Percentiles rank a stretch among this genome's conserved stretches.
phyloP scores from a whole-genome alignment of 1,284 basidiomycete genomes.

The Moesziomyces sp. region DNA sequence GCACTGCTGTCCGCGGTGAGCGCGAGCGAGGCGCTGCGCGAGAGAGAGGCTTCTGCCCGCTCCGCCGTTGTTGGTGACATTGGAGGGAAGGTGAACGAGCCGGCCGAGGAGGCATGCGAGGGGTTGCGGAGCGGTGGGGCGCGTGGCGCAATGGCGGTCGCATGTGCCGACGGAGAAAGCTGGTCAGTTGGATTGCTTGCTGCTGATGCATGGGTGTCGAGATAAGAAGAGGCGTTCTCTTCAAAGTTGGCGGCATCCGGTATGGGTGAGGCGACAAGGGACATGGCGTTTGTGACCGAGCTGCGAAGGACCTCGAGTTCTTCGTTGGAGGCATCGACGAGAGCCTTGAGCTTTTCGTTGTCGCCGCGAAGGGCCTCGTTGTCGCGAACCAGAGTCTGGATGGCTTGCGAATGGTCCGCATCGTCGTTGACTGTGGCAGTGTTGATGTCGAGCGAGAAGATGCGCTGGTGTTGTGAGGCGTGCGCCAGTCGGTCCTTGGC shows the following conservation, averaged over 20 bases:
- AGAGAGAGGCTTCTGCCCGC: neutral
- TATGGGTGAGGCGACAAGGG: constrained; percentile 23
- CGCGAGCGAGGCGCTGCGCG: constrained; percentile 27
- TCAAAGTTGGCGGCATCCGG: constrained; percentile 26
- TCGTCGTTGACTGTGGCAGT: constrained; percentile 9
- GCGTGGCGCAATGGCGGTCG: too few species aligned
- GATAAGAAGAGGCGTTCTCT: neutral
- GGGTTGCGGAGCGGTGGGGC: constrained; percentile 1
- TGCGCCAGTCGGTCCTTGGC: constrained; percentile 37
- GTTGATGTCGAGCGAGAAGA: constrained; percentile 11
- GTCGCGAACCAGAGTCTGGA: constrained; percentile 43
- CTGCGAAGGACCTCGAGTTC: constrained; percentile 51
- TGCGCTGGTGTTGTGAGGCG: constrained; percentile 31
- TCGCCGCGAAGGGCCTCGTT: constrained; percentile 51
- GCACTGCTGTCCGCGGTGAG: constrained; percentile 40
- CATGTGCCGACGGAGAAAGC: neutral
- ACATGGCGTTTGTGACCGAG: constrained; percentile 25
- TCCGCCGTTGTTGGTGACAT: constrained; percentile 7
- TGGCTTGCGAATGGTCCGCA: constrained; percentile 15
- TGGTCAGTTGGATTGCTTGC: neutral
- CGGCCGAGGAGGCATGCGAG: constrained; percentile 11
- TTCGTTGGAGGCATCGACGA: constrained; percentile 56
- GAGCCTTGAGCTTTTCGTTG: constrained; percentile 35
- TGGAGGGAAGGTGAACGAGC: constrained; percentile 24
- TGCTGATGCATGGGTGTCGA: neutral